These are phyloP conservation scores for Macroventuria anomochaeta DNA, from an alignment of 2,329 filamentous ascomycete species.

Conservation along the genomic window DNA sequence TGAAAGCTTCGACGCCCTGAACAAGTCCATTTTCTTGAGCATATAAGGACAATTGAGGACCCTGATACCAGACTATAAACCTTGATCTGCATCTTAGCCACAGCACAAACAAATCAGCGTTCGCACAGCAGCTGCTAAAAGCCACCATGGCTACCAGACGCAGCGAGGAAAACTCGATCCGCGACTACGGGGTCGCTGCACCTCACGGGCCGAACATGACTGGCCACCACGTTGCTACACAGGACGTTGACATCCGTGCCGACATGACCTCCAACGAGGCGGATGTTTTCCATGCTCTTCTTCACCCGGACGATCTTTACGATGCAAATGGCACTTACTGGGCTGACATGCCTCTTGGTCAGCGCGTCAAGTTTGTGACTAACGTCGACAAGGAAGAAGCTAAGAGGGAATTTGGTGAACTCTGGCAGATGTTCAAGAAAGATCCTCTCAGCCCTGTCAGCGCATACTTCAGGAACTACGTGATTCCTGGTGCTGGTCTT, in stretches of 20 bases:
- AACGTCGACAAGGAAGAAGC: conserved; percentile 75
- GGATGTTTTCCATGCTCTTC: conserved; percentile 75
- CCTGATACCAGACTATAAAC: not conserved
- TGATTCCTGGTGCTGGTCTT: conserved; percentile 89
- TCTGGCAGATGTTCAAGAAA: conserved; percentile 82
- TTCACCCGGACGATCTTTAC: conserved; percentile 89
- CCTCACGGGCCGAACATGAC: conserved; percentile 57
- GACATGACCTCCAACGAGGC: conserved; percentile 65
- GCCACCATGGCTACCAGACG: conserved; percentile 37
- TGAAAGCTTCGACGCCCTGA: not conserved
- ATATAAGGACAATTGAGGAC: conserved; percentile 12
- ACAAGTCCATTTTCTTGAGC: not conserved
- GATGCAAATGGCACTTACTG: conserved; percentile 85
- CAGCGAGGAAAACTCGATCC: conserved; percentile 38
- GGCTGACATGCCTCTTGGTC: conserved; percentile 78
- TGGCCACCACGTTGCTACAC: conserved; percentile 53
- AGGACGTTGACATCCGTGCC: conserved; percentile 45
- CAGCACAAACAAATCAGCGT: not conserved
- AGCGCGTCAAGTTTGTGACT: conserved; percentile 78
- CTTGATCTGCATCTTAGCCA: not conserved
- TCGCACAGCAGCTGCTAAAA: conserved; percentile 3
- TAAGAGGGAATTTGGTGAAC: conserved; percentile 67
- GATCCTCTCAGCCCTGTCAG: conserved; percentile 84
- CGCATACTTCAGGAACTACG: conserved; percentile 89
- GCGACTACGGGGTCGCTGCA: conserved; percentile 56